Conservation (phyloP, 75 land plant genomes). For the Gnetum montanum region DNA sequence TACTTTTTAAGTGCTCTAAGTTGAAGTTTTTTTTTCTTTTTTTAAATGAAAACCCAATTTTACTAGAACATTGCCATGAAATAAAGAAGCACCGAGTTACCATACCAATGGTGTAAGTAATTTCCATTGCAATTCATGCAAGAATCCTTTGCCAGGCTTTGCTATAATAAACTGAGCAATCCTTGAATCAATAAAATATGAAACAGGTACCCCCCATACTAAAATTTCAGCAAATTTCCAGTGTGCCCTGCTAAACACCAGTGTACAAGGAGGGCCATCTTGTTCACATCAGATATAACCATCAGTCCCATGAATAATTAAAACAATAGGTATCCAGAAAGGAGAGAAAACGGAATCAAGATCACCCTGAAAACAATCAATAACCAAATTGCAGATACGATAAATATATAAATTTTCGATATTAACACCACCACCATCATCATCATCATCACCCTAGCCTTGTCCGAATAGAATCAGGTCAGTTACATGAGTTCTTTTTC, state of each 20-base stretch:
- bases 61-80: background rate
- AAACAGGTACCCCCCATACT: constrained; percentile 48
- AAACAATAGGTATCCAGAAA: too few species aligned
- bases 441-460: too few species aligned
- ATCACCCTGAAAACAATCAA: too few species aligned
- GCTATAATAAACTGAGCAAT: constrained; percentile 40
- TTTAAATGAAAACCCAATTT: background rate
- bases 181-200: constrained; percentile 46
- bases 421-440: too few species aligned
- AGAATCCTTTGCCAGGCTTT: constrained; percentile 45
- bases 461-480: too few species aligned
- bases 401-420: too few species aligned
- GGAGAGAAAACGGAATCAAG: too few species aligned
- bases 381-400: too few species aligned
- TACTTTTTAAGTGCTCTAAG: too few species aligned
- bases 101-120: constrained; percentile 48
- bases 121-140: constrained; percentile 16
- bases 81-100: background rate
- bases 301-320: too few species aligned
- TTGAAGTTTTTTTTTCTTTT: too few species aligned
- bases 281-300: constrained; percentile 16
- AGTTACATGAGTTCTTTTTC: too few species aligned
- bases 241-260: constrained; percentile 59
- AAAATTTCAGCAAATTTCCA: constrained; percentile 48
- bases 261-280: constrained; percentile 62